Conservation (phyloP, 768 basidiomycete species). For the Polyporus arcularius region DNA sequence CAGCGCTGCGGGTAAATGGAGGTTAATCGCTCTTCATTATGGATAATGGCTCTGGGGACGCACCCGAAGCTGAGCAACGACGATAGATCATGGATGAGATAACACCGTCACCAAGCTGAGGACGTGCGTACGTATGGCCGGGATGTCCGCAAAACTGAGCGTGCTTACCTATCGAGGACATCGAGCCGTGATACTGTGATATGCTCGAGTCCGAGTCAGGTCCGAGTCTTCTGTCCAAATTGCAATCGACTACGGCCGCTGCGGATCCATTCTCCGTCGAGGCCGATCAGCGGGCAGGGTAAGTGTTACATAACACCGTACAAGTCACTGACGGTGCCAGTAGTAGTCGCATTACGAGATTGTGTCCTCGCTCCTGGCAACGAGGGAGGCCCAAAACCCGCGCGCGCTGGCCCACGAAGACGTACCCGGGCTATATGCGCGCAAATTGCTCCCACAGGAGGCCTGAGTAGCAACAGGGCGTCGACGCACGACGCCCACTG, state of each 20-base stretch:
- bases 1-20: not conserved
- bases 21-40: not conserved
- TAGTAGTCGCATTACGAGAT: constrained; percentile 1
- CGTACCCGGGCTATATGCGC: not conserved
- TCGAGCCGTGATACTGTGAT: too few species aligned
- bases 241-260: not conserved
- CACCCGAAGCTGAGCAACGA: not conserved
- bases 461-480: not conserved
- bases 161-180: too few species aligned
- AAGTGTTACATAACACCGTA: constrained; percentile 1
- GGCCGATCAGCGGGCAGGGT: constrained; percentile 1
- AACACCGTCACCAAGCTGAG: too few species aligned
- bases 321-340: not conserved
- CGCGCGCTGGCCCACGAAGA: not conserved
- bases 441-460: not conserved
- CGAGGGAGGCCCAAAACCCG: not conserved
- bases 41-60: not conserved
- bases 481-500: not conserved
- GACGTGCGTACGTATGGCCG: not conserved
- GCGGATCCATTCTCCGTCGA: not conserved
- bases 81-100: not conserved
- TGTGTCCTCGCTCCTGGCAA: not conserved
- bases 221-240: too few species aligned
- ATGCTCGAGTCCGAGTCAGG: too few species aligned
- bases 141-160: not conserved